A percentile compares a stretch with the other conserved stretches of the same genome.
phyloP scores from a whole-genome alignment of 345 rosid species.

The Aurinia saxatilis region DNA sequence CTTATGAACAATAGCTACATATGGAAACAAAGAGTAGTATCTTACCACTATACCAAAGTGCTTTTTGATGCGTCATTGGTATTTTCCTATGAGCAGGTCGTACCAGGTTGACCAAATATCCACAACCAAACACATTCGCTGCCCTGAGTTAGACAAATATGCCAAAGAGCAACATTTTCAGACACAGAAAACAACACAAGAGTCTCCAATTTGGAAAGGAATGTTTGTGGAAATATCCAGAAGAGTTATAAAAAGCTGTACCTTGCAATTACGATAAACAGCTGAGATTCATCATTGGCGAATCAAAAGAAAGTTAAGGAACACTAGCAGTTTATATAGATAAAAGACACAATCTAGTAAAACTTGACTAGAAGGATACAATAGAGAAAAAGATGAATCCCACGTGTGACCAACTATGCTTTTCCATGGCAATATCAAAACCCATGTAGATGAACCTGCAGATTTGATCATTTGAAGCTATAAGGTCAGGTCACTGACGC shows the following conservation, averaged over 20 bases:
- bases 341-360: not conserved
- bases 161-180: constrained; percentile 23
- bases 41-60: constrained; percentile 99
- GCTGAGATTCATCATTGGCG: constrained; percentile 34
- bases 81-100: constrained; percentile 74
- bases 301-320: constrained; percentile 41
- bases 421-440: constrained; percentile 96
- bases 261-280: constrained; percentile 90
- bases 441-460: constrained; percentile 99
- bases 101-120: constrained; percentile 77
- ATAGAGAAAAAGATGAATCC: constrained; percentile 95
- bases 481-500: constrained; percentile 5
- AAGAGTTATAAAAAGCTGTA: constrained; percentile 21
- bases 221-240: not conserved
- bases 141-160: constrained; percentile 53
- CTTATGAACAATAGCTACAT: not conserved
- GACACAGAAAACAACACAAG: not conserved
- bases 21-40: not conserved
- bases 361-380: constrained; percentile 60
- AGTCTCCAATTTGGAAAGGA: not conserved
- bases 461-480: constrained; percentile 20
- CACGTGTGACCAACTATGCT: constrained; percentile 96
- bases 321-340: constrained; percentile 14
- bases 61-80: constrained; percentile 90
- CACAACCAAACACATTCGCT: constrained; percentile 88